Evolutionary conservation across 2,329 filamentous ascomycete species (phyloP).

Genomic region (Zasmidium angulare): DNA sequence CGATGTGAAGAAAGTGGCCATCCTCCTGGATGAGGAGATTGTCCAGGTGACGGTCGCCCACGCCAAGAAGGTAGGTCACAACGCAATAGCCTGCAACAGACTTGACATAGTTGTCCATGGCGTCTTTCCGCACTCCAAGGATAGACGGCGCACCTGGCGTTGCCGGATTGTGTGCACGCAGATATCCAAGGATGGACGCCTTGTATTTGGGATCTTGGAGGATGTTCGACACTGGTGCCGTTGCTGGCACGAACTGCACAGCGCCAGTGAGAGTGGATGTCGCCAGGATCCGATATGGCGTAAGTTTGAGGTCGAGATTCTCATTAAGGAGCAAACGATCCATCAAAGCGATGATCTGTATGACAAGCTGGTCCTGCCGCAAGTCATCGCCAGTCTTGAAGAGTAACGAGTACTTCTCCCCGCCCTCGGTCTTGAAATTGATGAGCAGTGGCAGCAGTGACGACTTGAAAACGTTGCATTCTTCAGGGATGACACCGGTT

Average conservation of each 20-base stretch:
- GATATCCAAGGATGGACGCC: conserved; percentile 73
- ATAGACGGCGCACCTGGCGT: conserved; percentile 70
- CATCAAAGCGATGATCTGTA: conserved; percentile 97
- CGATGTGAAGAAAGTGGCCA: conserved; percentile 95
- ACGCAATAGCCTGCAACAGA: conserved; percentile 98
- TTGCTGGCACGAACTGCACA: conserved; percentile 89
- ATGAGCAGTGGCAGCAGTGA: conserved; percentile 88
- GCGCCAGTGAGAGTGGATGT: conserved; percentile 87
- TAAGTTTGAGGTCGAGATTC: conserved; percentile 90
- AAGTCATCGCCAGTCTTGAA: conserved; percentile 93
- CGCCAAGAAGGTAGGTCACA: conserved; percentile 95
- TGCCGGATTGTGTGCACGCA: conserved; percentile 87
- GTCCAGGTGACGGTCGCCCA: conserved; percentile 92
- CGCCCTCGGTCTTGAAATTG: conserved; percentile 78
- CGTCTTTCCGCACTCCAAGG: conserved; percentile 84
- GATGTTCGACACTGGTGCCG: conserved; percentile 73
- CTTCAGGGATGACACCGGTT: conserved; percentile 76
- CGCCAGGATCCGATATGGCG: conserved; percentile 93
- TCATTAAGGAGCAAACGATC: conserved; percentile 93
- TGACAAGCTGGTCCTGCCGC: conserved; percentile 93
- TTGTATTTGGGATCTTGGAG: conserved; percentile 71
- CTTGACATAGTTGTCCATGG: conserved; percentile 91
- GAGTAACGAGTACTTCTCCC: conserved; percentile 81
- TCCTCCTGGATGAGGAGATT: conserved; percentile 89
- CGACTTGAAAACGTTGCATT: conserved; percentile 92